phyloP scores from a whole-genome alignment of 177 flowering plant genomes.

The Vitis hybrid region DNA sequence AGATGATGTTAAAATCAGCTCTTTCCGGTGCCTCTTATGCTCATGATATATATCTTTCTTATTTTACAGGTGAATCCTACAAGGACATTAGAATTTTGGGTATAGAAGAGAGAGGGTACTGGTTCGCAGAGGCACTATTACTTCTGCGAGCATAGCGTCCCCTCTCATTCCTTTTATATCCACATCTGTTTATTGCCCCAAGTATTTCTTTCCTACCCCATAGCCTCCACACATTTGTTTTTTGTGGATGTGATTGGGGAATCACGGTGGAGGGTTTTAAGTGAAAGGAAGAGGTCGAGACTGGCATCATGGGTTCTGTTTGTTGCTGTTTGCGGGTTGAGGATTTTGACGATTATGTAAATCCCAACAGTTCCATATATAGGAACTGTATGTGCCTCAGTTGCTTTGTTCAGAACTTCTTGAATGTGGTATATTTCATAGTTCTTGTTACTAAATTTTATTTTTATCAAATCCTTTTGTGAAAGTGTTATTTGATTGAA shows the following conservation, averaged over 20 bases:
- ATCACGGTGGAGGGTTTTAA: constrained; percentile 5
- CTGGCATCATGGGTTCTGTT: constrained; percentile 68
- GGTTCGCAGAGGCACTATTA: constrained; percentile 34
- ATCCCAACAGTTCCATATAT: constrained; percentile 52
- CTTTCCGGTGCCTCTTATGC: not conserved
- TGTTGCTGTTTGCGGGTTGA: constrained; percentile 75
- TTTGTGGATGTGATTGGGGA: constrained; percentile 15
- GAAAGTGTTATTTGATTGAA: not conserved
- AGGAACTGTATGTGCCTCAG: constrained; percentile 73
- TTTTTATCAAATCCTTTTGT: constrained; percentile 3
- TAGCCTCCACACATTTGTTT: not conserved
- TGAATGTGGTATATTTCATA: constrained; percentile 54
- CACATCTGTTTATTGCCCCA: not conserved
- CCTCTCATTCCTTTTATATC: constrained; percentile 26
- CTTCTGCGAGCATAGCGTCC: constrained; percentile 48
- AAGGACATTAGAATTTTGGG: not conserved
- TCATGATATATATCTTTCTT: constrained; percentile 5
- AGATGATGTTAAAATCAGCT: not conserved
- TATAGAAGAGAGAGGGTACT: constrained; percentile 33
- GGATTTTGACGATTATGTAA: constrained; percentile 67
- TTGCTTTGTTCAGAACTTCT: constrained; percentile 62
- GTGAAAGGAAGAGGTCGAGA: constrained; percentile 19
- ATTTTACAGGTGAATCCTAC: constrained; percentile 23
- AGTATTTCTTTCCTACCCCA: not conserved
- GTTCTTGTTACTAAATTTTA: not conserved